Base-by-base conservation (phyloP, 805 yeast genomes). In the Starmerella tilneyi region DNA sequence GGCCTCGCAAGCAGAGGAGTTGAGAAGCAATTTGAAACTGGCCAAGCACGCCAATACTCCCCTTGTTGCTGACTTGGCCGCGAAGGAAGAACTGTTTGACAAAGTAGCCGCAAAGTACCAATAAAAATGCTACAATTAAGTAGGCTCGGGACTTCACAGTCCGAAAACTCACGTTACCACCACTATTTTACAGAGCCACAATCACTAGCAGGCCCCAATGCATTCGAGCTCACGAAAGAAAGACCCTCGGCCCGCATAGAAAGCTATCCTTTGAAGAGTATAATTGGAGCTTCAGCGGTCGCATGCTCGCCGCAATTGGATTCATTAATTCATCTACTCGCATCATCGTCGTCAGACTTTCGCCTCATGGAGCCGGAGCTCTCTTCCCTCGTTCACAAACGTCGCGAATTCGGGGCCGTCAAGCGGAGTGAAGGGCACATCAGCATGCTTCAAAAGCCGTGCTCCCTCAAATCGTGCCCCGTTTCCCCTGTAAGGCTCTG, bases 71-170 rank as follows among this genome's bases (percentile, higher is more conserved):
- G 89, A 83, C 54, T 66, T 74, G 50, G 63, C 71, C 35, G 82
- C 75, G 45, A 81, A 84, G 63, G 70, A 71, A 51, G 69, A 65
- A 24, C 64, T 75, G 52, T 88, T 88, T 57, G 85, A 81, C 62
- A 73, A 73, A 26, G 71, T 86, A 35, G 84, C 51, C 16, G 58
- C 54, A 15, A 59, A 61, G 51, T 63, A 61, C 40, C 40, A 36
- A 34, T 34, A 22, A 24, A 24, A 24, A 9, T 24, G 11, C 27
- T 9, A 9, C 11, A 24, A 24, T 9, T 24, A 24, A 24, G 27
- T 24, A n/a, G n/a, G n/a, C n/a, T n/a, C n/a, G n/a, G n/a, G n/a
- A n/a, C n/a, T n/a, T n/a, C n/a, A n/a, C n/a, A n/a, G n/a, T n/a
- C n/a, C n/a, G n/a, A n/a, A n/a, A n/a, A n/a, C n/a, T n/a, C n/a